phyloP scores from a whole-genome alignment of 1,139 yeast genomes.

The Geotrichum cucujoidarum region DNA sequence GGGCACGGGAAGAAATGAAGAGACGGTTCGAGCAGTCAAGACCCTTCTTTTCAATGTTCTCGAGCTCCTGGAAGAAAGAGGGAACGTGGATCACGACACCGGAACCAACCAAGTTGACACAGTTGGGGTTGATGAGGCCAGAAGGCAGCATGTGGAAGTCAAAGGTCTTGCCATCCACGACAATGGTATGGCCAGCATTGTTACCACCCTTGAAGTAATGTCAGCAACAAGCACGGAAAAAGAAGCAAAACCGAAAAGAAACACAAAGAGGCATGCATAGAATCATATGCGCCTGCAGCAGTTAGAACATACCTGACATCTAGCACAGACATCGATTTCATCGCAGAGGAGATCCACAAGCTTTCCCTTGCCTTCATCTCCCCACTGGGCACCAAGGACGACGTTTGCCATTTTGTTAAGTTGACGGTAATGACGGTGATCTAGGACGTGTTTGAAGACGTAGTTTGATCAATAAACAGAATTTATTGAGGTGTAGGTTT shows the following conservation, averaged over 20 bases:
- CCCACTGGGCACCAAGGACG: conserved; percentile 98
- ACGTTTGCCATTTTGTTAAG: conserved; percentile 75
- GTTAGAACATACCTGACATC: conserved; percentile 58
- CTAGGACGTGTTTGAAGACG: neutral
- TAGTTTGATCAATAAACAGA: neutral
- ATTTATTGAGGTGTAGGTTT: no score
- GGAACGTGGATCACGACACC: conserved; percentile 97
- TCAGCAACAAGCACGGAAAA: neutral
- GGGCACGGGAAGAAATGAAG: conserved; percentile 89
- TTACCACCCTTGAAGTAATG: conserved; percentile 64
- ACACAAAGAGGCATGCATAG: no score
- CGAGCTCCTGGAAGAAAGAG: conserved; percentile 83
- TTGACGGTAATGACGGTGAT: neutral
- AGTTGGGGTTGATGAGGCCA: conserved; percentile 88
- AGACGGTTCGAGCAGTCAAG: conserved; percentile 73
- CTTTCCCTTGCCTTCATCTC: conserved; percentile 99
- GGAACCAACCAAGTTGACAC: conserved; percentile 84
- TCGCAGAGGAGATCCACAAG: conserved; percentile 91
- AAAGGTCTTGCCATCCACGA: conserved; percentile 78
- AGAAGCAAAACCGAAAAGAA: no score
- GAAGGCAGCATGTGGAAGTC: conserved; percentile 99
- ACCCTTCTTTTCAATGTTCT: conserved; percentile 66
- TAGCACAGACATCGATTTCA: conserved; percentile 90
- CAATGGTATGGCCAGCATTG: conserved; percentile 98
- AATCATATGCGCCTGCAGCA: no score